Evolutionary conservation across 257 asterid species (phyloP), one percentile per base, ranked within the genome.

Genomic region (Catharanthus roseus): DNA sequence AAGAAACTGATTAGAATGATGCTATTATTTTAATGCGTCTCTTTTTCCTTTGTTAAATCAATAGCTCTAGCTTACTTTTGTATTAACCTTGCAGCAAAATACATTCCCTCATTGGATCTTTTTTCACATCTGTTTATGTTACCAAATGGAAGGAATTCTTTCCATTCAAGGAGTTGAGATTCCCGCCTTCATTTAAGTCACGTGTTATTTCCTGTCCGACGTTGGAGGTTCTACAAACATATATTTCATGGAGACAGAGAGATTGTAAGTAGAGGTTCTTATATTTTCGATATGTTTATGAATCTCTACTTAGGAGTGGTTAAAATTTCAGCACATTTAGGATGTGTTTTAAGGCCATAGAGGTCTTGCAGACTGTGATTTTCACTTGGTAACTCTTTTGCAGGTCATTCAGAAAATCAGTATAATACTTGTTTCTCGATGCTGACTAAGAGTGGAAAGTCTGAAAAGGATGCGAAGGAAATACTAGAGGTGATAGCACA

Each of bases 191-290:
- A 69, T 85, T 90, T 75, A 85, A 81, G 36, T 85, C 95, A 60
- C 88, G 82, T 67, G 88, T 86, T 67, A 83, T 90, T 65, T 63
- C 68, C n/a, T 88, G 96, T 85, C 88, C 93, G 49, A 83, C 96
- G 47, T 16, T 89, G 83, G 96, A 85, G 78, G 86, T 93, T 79
- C 97, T 93, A 78, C 98, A 90, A 78, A 80, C 95, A 68, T 90
- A 86, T 86, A 88, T 93, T 78, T 68, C 82, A 21, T 93, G 96
- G 95, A 85, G 97, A 73, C 98, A 93, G 71, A 70, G 76, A 65
- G 88, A 87, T 61, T 88, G 97, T 89, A 76, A 82, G 91, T 66
- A 62, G 31, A 45, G 36, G 24, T 38, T 50, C 58, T 51, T 65
- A 4, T 69, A 3, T 55, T 57, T 29, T 18, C 15, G 33, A 34